Conservation (phyloP, 1,139 yeast genomes). For the Scheffersomyces lignicola region DNA sequence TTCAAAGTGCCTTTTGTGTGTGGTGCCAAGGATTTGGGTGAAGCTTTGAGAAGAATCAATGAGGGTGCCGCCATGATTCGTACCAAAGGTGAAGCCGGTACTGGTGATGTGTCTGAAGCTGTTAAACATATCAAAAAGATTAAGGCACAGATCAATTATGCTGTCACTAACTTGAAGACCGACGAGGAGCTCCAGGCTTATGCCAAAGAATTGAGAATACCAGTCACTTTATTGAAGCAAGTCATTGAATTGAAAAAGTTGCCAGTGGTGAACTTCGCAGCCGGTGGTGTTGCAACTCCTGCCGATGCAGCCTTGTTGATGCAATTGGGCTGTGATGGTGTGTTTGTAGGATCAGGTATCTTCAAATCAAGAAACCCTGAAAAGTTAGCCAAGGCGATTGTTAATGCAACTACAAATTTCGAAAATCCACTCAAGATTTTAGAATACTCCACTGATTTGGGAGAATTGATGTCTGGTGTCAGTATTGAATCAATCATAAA, state of each 20-base stretch:
- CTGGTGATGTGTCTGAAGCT: constrained; percentile 88
- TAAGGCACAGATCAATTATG: constrained; percentile 53
- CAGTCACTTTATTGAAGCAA: constrained; percentile 51
- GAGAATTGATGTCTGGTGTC: constrained; percentile 74
- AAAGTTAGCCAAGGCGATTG: constrained; percentile 76
- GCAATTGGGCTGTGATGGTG: constrained; percentile 93
- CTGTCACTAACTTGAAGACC: constrained; percentile 36
- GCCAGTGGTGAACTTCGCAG: constrained; percentile 87
- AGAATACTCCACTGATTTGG: constrained; percentile 73
- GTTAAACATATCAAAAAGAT: constrained; percentile 71
- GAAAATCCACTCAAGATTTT: constrained; percentile 64
- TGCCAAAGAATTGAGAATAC: constrained; percentile 65
- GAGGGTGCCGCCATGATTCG: constrained; percentile 92
- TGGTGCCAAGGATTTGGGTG: constrained; percentile 83
- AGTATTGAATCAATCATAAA: constrained; percentile 52
- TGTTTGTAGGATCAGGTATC: constrained; percentile 88
- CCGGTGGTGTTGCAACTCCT: constrained; percentile 90
- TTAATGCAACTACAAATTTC: constrained; percentile 77
- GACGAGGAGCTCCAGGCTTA: constrained; percentile 45
- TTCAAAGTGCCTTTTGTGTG: constrained; percentile 83
- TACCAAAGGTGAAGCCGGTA: constrained; percentile 89
- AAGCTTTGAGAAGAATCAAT: constrained; percentile 74
- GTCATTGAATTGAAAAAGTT: constrained; percentile 60
- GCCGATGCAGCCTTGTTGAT: constrained; percentile 87
- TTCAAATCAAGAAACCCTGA: constrained; percentile 77